Base-by-base conservation (phyloP, 2,329 filamentous ascomycete species). In the Exserohilum turcica region DNA sequence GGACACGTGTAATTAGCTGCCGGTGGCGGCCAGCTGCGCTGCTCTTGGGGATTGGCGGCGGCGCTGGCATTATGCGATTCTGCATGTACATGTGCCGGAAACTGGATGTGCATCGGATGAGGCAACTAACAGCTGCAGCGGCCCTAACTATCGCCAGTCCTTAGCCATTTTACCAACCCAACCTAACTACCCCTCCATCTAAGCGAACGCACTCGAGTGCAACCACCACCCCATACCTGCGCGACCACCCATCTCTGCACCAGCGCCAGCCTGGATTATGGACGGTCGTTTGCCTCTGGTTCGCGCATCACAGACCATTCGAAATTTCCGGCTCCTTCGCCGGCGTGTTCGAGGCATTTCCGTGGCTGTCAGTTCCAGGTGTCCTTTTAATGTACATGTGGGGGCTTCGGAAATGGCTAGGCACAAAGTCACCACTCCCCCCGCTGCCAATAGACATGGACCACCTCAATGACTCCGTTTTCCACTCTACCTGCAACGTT, bases 1-100 rank as follows among this genome's bases (percentile, higher is more conserved):
- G 66, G 64, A 71, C 67, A 70, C 68, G 68, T 71, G 63, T 66
- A 62, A 54, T 62, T 44, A 54, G 46, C 27, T 5, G 21, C 21
- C n/a, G 18, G 18, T 58, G 31, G 59, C 57, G 45, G 56, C 63
- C 63, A 44, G 51, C 32, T 19, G 5, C 35, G 28, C 24, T 24
- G 45, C 38, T 4, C 18, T 43, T 3, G 40, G 43, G 32, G 3
- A 13, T 16, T 36, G 15, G 27, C 10, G 19, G 38, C 27, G 46
- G 52, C 55, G 52, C 40, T n/a, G 18, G n/a, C 44, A 39, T 49
- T 54, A 52, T 59, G 57, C 47, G 19, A 8, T 21, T 33, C n/a
- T 38, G 43, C 44, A 48, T 39, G 36, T 38, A 42, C 44, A 48
- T 39, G 36, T 48, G 48, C 24, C 15, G 6, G 45, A 33, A 38